Base-by-base conservation (phyloP, 2,329 filamentous ascomycete species). In the Cephalotrichum gorgonifer region DNA sequence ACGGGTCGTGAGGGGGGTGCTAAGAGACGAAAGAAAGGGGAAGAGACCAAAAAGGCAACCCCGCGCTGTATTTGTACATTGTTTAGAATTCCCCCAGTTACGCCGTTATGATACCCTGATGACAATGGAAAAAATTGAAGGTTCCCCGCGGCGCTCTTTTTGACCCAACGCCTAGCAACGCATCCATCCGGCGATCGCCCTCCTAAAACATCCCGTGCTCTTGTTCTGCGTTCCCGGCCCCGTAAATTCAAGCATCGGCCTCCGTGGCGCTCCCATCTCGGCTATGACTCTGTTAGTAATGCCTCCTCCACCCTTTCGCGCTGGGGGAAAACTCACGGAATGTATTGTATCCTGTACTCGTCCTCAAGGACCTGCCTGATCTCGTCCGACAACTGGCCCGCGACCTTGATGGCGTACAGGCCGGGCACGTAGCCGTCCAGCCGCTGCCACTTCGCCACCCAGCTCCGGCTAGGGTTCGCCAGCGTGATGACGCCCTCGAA, bases 391-490 rank as follows among this genome's bases (percentile, higher is more conserved):
- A 85, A 66, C 62, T 87, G 81, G 17, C 93, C 93, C 28, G 86
- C 88, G 23, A 98, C 93, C 71, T 97, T 96, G 50, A 89, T 86
- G 17, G 93, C 93, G 69, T 98, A 98, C 51, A 94, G 83, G 48
- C 93, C 93, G 15, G 81, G 79, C 47, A 93, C 85, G 65, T 95
- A 97, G 49, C 80, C 81, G 63, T 96, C 88, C 52, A 98, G 70
- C 8, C 93, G 80, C 74, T 97, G 89, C 85, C 90, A 97, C 63
- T 88, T 87, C n/a, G 91, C 90, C 44, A 97, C 88, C 93, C 93
- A 98, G 60, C 87, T 94, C 56, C 75, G 79, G 41, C 71, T 70
- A n/a, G 90, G 90, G 63, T 96, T 84, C 44, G 84, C 81, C 33
- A 97, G 76, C 38, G 87, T 81, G 63, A 97, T 88, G 55, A 96